A percentile compares a stretch with the other conserved stretches of the same genome.
phyloP scores from a whole-genome alignment of 768 basidiomycete species.

The Hericium erinaceus region DNA sequence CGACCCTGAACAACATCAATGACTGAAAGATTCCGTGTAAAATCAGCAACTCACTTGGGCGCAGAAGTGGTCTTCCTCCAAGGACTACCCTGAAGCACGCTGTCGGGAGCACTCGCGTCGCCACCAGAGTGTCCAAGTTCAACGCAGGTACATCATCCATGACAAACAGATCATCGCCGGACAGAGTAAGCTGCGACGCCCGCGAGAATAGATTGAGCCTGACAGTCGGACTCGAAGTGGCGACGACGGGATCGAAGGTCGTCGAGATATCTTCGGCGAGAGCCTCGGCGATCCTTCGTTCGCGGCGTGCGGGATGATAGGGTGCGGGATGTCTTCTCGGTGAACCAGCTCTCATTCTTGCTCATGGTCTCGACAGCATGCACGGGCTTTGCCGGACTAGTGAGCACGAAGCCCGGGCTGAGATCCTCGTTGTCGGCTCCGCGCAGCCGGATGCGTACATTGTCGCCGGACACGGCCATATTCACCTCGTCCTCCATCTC shows the following conservation, averaged over 20 bases:
- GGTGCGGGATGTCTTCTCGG: slow-evolving; percentile 53
- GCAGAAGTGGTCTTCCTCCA: slow-evolving; percentile 28
- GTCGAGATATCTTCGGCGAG: slow-evolving; percentile 20
- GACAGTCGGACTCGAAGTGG: slow-evolving; percentile 20
- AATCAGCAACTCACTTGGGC: slow-evolving; percentile 36
- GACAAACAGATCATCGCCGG: slow-evolving; percentile 63
- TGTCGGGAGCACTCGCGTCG: background rate
- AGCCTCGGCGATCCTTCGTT: slow-evolving; percentile 22
- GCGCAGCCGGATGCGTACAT: slow-evolving; percentile 84
- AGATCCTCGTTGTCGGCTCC: slow-evolving; percentile 96
- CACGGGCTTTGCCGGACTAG: too few relatives aligned
- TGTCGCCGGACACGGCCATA: slow-evolving; percentile 76
- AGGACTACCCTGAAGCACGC: slow-evolving; percentile 13
- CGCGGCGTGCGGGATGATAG: slow-evolving; percentile 30
- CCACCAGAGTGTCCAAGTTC: slow-evolving; percentile 11
- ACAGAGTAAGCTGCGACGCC: slow-evolving; percentile 16
- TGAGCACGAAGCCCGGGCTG: slow-evolving; percentile 88
- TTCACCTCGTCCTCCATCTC: slow-evolving; percentile 86
- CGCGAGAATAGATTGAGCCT: slow-evolving; percentile 13
- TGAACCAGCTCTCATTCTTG: slow-evolving; percentile 65
- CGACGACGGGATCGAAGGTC: slow-evolving; percentile 18
- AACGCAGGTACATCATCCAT: slow-evolving; percentile 61
- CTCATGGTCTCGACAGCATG: slow-evolving; percentile 24
- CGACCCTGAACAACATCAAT: slow-evolving; percentile 39
- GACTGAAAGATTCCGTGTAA: background rate